Base-by-base conservation (phyloP, 2,329 filamentous ascomycete genomes). In the Periglandula ipomoeae region DNA sequence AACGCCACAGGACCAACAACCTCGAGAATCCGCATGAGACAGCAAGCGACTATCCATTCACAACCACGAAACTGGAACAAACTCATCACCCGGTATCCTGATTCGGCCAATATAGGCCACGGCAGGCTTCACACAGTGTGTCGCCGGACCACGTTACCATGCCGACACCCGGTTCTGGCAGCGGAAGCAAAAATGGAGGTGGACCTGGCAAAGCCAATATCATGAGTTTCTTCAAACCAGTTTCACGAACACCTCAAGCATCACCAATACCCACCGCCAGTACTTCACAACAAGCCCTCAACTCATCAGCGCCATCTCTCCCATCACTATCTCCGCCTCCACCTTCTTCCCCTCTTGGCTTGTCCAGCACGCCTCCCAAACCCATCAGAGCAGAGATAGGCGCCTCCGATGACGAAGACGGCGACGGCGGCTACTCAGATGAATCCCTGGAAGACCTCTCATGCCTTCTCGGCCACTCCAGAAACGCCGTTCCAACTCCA, bases 341-440 rank as follows among this genome's bases (percentile, higher is more conserved):
- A 11, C 54, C 55, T 20, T 58, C 60, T 20, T 61, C 61, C 20
- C 56, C 58, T 11, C 50, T 52, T n/a, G 50, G 59, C 45, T 42
- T 56, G 39, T 59, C 58, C 45, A 44, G 50, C 17, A 64, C 60
- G n/a, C 59, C 62, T n/a, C 46, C 46, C 35, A 56, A 56, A 47
- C 44, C 50, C 9, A 43, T 47, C 55, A 50, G 44, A 49, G 8
- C 55, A 11, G 68, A 84, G 48, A 85, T 90, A 37, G 74, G 74
- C 41, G 82, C 79, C 47, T 89, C 87, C 0, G 87, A 90, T 58
- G 84, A 85, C 9, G 84, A 86, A n/a, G 76, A 76, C 17, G 75
- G 74, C 24, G 74, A 82, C 55, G 77, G 72, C 34, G 56, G 54
- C 34, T 61, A 58, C 17, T 81, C 81, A 17, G 77, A 79, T 23